Evolutionary conservation across 352 stramenopile genomes (phyloP).

Genomic region (Globisporangium splendens): DNA sequence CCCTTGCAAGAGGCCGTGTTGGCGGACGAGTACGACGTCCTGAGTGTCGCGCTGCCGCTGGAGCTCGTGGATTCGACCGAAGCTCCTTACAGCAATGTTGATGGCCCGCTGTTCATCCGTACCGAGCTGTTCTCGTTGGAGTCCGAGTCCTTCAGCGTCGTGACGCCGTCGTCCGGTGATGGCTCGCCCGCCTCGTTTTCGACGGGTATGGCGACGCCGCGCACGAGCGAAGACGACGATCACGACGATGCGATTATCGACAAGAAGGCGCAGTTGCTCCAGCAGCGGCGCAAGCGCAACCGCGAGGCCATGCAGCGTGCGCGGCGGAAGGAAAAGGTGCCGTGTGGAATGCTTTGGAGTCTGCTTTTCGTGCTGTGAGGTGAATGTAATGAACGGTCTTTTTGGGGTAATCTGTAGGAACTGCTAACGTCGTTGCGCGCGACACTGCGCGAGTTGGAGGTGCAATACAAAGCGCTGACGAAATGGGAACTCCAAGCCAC

Average conservation of each 20-base stretch:
- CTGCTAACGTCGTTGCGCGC: constrained; percentile 19
- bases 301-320: constrained; percentile 33
- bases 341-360: not conserved
- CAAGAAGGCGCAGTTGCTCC: constrained; percentile 11
- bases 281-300: constrained; percentile 22
- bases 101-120: too few species aligned
- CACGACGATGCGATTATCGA: not conserved
- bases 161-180: too few species aligned
- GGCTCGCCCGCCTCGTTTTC: too few species aligned
- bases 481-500: not conserved
- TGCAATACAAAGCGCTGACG: constrained; percentile 17
- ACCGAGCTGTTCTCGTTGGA: too few species aligned
- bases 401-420: constrained; percentile 18
- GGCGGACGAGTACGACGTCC: too few species aligned
- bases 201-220: not conserved
- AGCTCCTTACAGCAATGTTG: too few species aligned
- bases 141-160: too few species aligned
- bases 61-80: too few species aligned
- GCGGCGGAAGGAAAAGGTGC: constrained; percentile 22
- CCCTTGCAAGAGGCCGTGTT: too few species aligned
- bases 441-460: constrained; percentile 20
- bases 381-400: too few species aligned
- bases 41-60: too few species aligned
- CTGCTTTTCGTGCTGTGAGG: too few species aligned
- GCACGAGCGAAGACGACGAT: constrained; percentile 5